Evolutionary conservation across 2,329 filamentous ascomycete species (phyloP).

Genomic region (Nothophoma quercina): DNA sequence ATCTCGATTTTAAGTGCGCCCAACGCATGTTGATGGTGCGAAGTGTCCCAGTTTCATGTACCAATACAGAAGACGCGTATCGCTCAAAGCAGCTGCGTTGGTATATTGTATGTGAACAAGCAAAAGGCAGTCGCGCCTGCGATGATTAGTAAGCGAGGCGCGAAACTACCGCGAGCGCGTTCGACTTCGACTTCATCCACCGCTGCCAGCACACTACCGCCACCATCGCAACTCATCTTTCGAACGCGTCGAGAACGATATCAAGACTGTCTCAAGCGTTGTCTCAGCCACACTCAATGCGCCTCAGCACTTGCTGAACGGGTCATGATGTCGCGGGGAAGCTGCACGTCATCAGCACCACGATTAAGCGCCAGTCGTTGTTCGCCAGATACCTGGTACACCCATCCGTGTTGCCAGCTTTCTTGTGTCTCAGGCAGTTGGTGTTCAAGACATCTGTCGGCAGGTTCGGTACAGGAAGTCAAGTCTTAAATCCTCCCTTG

Average conservation of each 20-base stretch:
- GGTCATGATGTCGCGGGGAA: constrained; percentile 5
- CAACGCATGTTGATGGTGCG: no score
- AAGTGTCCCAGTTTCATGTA: no score
- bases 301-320: constrained; percentile 1
- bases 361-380: constrained; percentile 4
- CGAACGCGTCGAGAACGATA: neutral
- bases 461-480: neutral
- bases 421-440: neutral
- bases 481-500: constrained; percentile 23
- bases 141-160: neutral
- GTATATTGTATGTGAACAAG: no score
- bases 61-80: no score
- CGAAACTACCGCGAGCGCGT: neutral
- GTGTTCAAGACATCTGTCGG: constrained; percentile 15
- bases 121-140: no score
- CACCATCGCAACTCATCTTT: neutral
- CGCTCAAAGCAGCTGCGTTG: no score
- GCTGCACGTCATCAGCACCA: constrained; percentile 13
- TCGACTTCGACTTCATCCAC: neutral
- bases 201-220: neutral
- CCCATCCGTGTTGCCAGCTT: constrained; percentile 5
- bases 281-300: constrained; percentile 14
- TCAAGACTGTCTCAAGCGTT: neutral
- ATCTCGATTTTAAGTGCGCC: no score
- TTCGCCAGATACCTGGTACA: constrained; percentile 18